Conservation (phyloP, 2,329 filamentous ascomycete species). For the Epichloe typhina region DNA sequence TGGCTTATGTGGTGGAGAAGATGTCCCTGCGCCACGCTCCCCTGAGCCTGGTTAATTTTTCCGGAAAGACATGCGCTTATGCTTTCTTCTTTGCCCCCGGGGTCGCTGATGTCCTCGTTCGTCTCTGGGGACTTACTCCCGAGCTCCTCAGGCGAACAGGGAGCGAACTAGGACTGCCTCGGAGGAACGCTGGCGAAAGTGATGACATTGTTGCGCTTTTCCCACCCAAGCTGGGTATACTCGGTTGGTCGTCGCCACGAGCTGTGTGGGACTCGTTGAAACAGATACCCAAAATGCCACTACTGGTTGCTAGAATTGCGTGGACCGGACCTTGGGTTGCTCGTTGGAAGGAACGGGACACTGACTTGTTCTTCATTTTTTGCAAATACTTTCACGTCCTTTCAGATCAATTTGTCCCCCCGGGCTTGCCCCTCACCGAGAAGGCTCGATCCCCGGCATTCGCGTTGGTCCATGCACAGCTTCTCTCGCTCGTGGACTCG, state of each 20-base stretch:
- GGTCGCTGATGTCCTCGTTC: conserved; percentile 68
- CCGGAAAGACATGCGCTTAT: conserved; percentile 81
- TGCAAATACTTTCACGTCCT: conserved; percentile 78
- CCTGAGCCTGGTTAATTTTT: conserved; percentile 63
- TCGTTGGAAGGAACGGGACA: conserved; percentile 77
- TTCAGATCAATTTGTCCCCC: conserved; percentile 57
- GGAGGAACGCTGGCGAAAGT: conserved; percentile 40
- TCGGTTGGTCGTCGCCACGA: conserved; percentile 42
- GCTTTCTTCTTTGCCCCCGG: conserved; percentile 88
- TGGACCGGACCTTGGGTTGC: conserved; percentile 80
- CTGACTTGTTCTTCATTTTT: conserved; percentile 84
- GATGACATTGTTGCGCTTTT: conserved; percentile 57
- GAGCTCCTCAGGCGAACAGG: conserved; percentile 59
- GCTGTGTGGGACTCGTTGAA: conserved; percentile 44
- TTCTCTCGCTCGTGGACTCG: conserved; percentile 65
- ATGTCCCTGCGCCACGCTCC: conserved; percentile 64
- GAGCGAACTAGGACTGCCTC: conserved; percentile 52
- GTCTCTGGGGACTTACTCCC: conserved; percentile 63
- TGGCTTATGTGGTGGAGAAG: conserved; percentile 78
- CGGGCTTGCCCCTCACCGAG: conserved; percentile 37
- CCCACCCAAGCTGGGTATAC: conserved; percentile 47
- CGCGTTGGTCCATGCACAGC: conserved; percentile 68
- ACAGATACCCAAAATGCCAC: conserved; percentile 48
- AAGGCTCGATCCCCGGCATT: conserved; percentile 61
- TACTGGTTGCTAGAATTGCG: conserved; percentile 58